phyloP scores from a whole-genome alignment of 768 basidiomycete species.

The Strobilomyces dryophilus region DNA sequence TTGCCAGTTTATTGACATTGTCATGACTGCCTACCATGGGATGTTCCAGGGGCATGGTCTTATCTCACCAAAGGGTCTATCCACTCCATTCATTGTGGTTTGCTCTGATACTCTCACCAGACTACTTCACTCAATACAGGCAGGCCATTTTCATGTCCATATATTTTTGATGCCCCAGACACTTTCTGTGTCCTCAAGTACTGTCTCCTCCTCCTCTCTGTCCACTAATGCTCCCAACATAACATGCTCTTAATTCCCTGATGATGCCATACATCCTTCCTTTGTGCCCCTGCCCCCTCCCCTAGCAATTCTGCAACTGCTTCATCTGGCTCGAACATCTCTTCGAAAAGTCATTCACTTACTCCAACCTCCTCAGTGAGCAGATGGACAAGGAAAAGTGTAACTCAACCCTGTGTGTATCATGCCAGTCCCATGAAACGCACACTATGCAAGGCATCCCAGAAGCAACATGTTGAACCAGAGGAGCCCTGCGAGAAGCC shows the following conservation, averaged over 20 bases:
- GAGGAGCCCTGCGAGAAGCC: conserved; percentile 14
- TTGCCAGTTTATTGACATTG: conserved; percentile 86
- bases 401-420: conserved; percentile 26
- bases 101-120: conserved; percentile 31
- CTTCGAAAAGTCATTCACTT: conserved; percentile 71
- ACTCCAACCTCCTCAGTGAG: conserved; percentile 63
- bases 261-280: conserved; percentile 17
- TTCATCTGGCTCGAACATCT: conserved; percentile 57
- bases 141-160: conserved; percentile 22
- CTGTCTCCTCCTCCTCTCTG: background rate
- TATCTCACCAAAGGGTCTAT: conserved; percentile 88
- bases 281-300: background rate
- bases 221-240: conserved; percentile 8
- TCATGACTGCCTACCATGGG: conserved; percentile 97
- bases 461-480: conserved; percentile 7
- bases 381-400: conserved; percentile 65
- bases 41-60: conserved; percentile 97
- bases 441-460: background rate
- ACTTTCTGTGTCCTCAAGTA: too few species aligned
- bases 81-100: rapidly evolving
- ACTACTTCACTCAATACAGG: conserved; percentile 77
- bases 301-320: conserved; percentile 48
- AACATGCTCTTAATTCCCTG: conserved; percentile 1
- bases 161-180: conserved; percentile 23
- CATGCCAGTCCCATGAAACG: conserved; percentile 24